phyloP scores from a whole-genome alignment of 1,284 basidiomycete genomes.

The Ceratobasidium sp. region DNA sequence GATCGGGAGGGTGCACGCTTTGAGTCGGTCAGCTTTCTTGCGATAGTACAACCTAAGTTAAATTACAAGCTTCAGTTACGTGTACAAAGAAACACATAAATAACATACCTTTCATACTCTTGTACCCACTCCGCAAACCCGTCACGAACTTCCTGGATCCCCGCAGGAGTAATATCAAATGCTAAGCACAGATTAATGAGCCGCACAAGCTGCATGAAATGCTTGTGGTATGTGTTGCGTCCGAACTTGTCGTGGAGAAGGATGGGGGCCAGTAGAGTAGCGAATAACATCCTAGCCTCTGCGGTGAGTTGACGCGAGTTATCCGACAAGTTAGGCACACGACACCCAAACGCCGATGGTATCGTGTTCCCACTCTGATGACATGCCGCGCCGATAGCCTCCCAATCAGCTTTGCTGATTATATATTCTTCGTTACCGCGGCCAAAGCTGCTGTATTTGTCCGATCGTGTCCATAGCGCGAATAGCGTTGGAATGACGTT shows the following conservation, averaged over 20 bases:
- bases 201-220: conserved; percentile 61
- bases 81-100: conserved; percentile 53
- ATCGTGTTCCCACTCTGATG: conserved; percentile 56
- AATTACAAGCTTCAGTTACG: background rate
- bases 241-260: conserved; percentile 57
- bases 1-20: conserved; percentile 59
- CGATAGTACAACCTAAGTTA: conserved; percentile 61
- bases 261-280: conserved; percentile 59
- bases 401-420: conserved; percentile 56
- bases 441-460: background rate
- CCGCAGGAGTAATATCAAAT: conserved; percentile 57
- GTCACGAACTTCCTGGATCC: conserved; percentile 55
- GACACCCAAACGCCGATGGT: conserved; percentile 60
- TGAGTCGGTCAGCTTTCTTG: conserved; percentile 53
- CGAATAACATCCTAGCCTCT: conserved; percentile 60
- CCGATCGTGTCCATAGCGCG: conserved; percentile 33
- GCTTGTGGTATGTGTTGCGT: conserved; percentile 58
- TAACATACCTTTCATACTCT: conserved; percentile 61
- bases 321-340: conserved; percentile 58
- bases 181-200: conserved; percentile 61
- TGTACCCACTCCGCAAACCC: conserved; percentile 62
- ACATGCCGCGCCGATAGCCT: conserved; percentile 59
- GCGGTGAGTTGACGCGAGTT: conserved; percentile 56
- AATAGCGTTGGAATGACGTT: conserved; percentile 45
- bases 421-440: conserved; percentile 5